Base-by-base conservation (phyloP, 164 flowering plant species). In the Houttuynia cordata region DNA sequence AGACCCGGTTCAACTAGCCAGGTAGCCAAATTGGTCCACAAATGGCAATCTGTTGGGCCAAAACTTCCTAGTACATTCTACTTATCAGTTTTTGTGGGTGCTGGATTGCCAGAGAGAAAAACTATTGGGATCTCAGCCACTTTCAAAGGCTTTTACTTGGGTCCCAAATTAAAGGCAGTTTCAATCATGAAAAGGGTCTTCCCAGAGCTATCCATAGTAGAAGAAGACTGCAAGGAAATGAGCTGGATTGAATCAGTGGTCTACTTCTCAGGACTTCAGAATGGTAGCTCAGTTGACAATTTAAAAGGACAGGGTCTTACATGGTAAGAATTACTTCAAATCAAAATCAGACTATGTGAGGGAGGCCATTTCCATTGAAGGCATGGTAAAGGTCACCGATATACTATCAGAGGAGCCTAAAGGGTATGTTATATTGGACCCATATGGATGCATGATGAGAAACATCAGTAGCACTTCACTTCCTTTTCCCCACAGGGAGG, bases 381-480 rank as follows among this genome's bases (percentile, higher is more conserved):
- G 58, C 3, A 61, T 70, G 47, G 15, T 24, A 19, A 19, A 7
- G 24, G 41, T 67, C 20, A 21, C 58, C 18, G 39, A 24, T 8
- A 40, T 50, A 51, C 53, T 74, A 8, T 68, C 61, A 18, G 24
- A 40, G 10, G 74, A 74, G 59, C 65, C 68, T 7, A 70, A 64
- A 68, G 71, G 69, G 34, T 70, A 67, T 49, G 67, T 67, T 0
- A 70, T 74, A 24, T 21, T 74, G 58, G 77, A 74, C 55, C 77
- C 77, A 12, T 70, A 70, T 37, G 74, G 76, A 0, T 71, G 74
- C 21, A 53, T 57, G n/a, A 67, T 74, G 76, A 57, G 17, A 19
- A 57, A 66, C 45, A 61, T 70, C 3, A 56, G 57, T 21, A 52
- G 34, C 25, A 61, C 63, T 22, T 57, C 68, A 8, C 58, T 67